A percentile compares a stretch with the other conserved stretches of the same genome.
phyloP scores from a whole-genome alignment of 2,329 filamentous ascomycete species.

The Microdochium trichocladiopsis region DNA sequence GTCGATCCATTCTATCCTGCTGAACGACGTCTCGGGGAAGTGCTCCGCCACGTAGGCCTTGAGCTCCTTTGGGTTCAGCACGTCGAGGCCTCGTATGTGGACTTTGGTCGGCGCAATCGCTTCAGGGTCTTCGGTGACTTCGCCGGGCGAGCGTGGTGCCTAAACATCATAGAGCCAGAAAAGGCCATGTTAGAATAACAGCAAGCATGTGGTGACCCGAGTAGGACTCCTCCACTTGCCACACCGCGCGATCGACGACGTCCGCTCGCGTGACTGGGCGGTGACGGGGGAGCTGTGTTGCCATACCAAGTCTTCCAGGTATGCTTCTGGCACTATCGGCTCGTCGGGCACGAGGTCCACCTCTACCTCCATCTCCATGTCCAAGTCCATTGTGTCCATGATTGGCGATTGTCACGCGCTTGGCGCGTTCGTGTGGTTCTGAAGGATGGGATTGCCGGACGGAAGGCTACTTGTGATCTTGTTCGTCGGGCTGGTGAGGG shows the following conservation, averaged over 20 bases:
- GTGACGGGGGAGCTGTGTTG: background rate
- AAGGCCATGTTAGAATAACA: background rate
- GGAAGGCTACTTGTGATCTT: no score
- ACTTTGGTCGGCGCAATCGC: slow-evolving; percentile 53
- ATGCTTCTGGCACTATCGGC: slow-evolving; percentile 21
- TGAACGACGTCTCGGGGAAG: slow-evolving; percentile 46
- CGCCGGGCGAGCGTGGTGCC: slow-evolving; percentile 22
- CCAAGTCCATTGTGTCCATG: slow-evolving; percentile 54
- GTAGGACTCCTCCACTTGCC: background rate
- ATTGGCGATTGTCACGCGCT: slow-evolving; percentile 2
- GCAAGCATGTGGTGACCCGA: background rate
- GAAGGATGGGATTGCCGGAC: no score
- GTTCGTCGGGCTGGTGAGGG: no score
- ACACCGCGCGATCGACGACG: no score
- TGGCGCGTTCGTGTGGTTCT: no score
- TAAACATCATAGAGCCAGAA: background rate
- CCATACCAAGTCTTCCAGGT: slow-evolving; percentile 21
- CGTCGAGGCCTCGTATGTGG: slow-evolving; percentile 78
- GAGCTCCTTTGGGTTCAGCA: slow-evolving; percentile 74
- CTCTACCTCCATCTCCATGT: slow-evolving; percentile 66
- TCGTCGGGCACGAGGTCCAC: slow-evolving; percentile 39
- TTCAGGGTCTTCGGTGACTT: slow-evolving; percentile 28
- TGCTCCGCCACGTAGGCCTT: slow-evolving; percentile 67
- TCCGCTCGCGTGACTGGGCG: background rate
- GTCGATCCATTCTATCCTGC: slow-evolving; percentile 86